Base-by-base conservation (phyloP, 2,329 filamentous ascomycete species). In the Cladorrhinum sp. region DNA sequence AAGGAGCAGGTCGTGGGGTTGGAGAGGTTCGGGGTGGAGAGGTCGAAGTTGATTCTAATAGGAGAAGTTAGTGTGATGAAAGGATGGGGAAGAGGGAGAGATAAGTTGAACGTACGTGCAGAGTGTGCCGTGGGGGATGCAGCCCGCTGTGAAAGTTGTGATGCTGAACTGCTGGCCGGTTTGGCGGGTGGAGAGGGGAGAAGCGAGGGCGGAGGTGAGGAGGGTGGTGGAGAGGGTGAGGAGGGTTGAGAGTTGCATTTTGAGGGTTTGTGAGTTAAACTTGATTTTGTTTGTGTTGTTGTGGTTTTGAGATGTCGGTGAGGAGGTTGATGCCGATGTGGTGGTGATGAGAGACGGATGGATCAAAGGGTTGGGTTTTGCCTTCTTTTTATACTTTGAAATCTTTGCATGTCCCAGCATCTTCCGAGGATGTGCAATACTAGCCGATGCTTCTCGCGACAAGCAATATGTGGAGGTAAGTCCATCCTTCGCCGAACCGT, bases 231-330 rank as follows among this genome's bases (percentile, higher is more conserved):
- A 54, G 60, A 65, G 36, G 59, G 64, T n/a, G 62, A 67, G 52
- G 58, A 64, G 23, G 51, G 67, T 63, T 63, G 63, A 20, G 65
- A 66, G 65, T 67, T 69, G 66, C 71, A 73, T 75, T 71, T 66
- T 75, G 20, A 24, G 78, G 59, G n/a, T 74, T 39, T 20, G n/a
- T 46, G 16, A 18, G 42, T 4, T 46, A 16, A 46, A 16, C 26
- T 4, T 30, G 42, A 18, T 8, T 8, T 18, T 46, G 42, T 8
- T 20, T 20, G 33, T 46, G 42, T 4, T 46, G 16, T 20, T 46
- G 42, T 46, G 42, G 3, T 46, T 9, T 28, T 28, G 26, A 28
- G 26, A 9, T 42, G 42, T 18, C 16, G n/a, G n/a, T n/a, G n/a
- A n/a, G n/a, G 42, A 46, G 5, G 16, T 21, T 20, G 16, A 18